Percentiles rank a stretch among this genome's conserved stretches.
Conservation (phyloP, 495 filamentous ascomycete species). For the Talaromyces adpressus region DNA sequence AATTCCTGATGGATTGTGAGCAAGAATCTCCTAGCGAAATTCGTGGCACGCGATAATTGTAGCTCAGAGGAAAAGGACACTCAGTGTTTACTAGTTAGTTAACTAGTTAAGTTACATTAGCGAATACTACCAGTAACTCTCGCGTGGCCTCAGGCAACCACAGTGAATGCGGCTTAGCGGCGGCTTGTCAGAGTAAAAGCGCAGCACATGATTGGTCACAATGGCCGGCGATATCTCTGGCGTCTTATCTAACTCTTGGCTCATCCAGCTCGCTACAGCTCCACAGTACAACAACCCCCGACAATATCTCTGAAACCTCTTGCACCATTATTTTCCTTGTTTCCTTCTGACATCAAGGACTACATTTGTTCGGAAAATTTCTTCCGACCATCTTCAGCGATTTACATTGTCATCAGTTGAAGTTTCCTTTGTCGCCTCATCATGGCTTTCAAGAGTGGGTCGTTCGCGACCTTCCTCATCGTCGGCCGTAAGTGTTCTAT, state of each 20-base stretch:
- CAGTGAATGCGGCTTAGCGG: background rate
- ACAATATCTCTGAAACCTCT: background rate
- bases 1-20: background rate
- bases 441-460: constrained; percentile 37
- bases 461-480: constrained; percentile 93
- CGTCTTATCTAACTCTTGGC: background rate
- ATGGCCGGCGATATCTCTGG: background rate
- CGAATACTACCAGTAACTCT: background rate
- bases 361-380: background rate
- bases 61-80: background rate
- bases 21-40: background rate
- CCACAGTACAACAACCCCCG: background rate
- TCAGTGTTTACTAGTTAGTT: background rate
- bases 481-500: constrained; percentile 67
- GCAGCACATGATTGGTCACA: background rate
- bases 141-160: background rate
- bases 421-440: background rate
- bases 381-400: background rate
- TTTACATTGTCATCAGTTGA: background rate
- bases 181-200: background rate
- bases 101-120: background rate
- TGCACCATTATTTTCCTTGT: background rate
- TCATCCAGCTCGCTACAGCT: constrained; percentile 4
- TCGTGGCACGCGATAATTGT: background rate
- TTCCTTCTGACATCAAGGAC: background rate